Evolutionary conservation across 441 rosid species (phyloP), one percentile per base, ranked within the genome.

Genomic region (Kokia cookei): DNA sequence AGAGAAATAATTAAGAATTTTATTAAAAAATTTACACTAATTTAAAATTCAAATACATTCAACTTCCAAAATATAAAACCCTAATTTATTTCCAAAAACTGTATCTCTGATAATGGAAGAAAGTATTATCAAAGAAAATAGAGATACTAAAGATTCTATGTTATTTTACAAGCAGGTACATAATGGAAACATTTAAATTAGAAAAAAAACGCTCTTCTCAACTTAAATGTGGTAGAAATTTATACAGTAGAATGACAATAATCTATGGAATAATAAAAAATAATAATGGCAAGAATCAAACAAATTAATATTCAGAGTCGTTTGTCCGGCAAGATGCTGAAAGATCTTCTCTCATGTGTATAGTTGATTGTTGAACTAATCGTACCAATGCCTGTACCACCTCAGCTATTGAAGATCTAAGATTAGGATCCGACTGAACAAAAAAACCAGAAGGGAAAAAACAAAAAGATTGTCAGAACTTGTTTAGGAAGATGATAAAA

Each of bases 371-470:
- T 60, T 88, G 92, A 73, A 89, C 95, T 80, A 91, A 83, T 42
- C 90, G 88, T 70, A 89, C 87, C 85, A 96, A 77, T 77, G 92
- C 85, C 77, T 90, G 90, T 74, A 93, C 99, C 81, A 93, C 92
- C 80, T 92, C 91, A 37, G 97, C 88, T 87, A 93, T 88, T 1
- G 94, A 92, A 24, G 98, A 94, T 78, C 97, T 87, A 75, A 85
- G 88, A 43, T 86, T 92, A 0, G 97, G 92, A 83, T 92, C 97
- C 70, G 81, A 7, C 98, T 96, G 77, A 2, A 5, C 71, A 70
- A 75, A 59, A 6, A 69, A 19, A 42, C 10, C 48, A 19, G 5
- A n/a, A 51, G 2, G 51, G 51, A 47, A 47, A 27, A 35, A 48
- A 26, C 53, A 9, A 35, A 17, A 32, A 74, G 15, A 43, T 27